These are phyloP conservation scores for Colletotrichum neosansevieriae DNA, from an alignment of 2,329 filamentous ascomycete species.

Conservation along the genomic window DNA sequence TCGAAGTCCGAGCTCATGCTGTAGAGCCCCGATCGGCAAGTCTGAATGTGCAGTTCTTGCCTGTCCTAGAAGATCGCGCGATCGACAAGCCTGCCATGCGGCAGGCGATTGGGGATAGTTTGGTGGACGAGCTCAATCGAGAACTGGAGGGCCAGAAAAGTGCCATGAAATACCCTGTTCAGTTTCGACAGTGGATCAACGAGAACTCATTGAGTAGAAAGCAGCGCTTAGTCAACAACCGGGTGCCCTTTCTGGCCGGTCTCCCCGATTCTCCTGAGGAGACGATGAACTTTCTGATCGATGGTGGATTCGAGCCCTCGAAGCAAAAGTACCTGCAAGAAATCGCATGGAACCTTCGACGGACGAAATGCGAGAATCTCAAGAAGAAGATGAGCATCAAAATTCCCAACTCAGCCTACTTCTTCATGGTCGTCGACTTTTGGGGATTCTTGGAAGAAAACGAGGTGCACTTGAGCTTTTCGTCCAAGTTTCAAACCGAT, in stretches of 20 bases:
- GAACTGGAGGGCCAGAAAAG: slow-evolving; percentile 65
- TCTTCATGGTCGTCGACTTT: slow-evolving; percentile 79
- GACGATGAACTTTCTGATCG: slow-evolving; percentile 65
- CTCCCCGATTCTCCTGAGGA: slow-evolving; percentile 65
- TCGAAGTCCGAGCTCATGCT: slow-evolving; percentile 71
- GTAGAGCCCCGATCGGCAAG: slow-evolving; percentile 61
- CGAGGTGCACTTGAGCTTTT: slow-evolving; percentile 78
- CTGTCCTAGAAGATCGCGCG: slow-evolving; percentile 73
- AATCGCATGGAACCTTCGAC: slow-evolving; percentile 60
- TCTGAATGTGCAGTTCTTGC: slow-evolving; percentile 77
- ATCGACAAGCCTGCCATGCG: slow-evolving; percentile 59
- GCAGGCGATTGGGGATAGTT: slow-evolving; percentile 59
- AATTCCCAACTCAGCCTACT: slow-evolving; percentile 70
- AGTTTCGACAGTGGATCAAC: slow-evolving; percentile 67
- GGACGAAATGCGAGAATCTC: slow-evolving; percentile 65
- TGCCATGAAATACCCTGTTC: slow-evolving; percentile 62
- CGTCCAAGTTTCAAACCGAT: slow-evolving; percentile 70
- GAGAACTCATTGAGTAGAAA: slow-evolving; percentile 51
- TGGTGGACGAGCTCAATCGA: slow-evolving; percentile 61
- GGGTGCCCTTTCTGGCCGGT: slow-evolving; percentile 60
- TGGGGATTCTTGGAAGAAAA: slow-evolving; percentile 68
- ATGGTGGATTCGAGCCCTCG: slow-evolving; percentile 69
- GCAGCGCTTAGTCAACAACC: slow-evolving; percentile 54
- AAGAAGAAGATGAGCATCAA: slow-evolving; percentile 69
- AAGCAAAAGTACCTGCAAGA: slow-evolving; percentile 62